Base-by-base conservation (phyloP, 768 basidiomycete species). In the Auricularia sp. region DNA sequence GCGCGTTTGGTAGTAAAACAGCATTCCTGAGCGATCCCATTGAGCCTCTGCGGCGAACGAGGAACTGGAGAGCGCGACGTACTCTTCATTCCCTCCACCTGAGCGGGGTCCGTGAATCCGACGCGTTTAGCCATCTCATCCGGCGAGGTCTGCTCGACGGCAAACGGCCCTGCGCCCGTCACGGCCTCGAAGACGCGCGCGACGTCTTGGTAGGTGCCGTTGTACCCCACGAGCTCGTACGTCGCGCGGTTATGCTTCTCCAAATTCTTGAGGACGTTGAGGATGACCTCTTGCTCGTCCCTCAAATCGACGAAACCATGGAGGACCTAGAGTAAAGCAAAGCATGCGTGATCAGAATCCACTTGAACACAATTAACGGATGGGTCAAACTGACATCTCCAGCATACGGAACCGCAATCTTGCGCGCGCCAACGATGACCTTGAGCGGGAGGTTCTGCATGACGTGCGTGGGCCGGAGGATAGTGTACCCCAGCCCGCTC, bases 401-500 rank as follows among this genome's bases (percentile, higher is more conserved):
- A 2, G 70, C 68, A 66, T 72, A 77, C 0, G 66, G 62, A 14
- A 72, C 67, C 14, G 63, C 65, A 21, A 75, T 62, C 16, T 36
- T 63, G 39, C 68, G 67, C 12, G 69, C 61, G 33, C 72, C 51
- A 36, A 70, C 54, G 36, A 76, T 51, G 43, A 61, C 61, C 16
- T 65, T 51, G 21, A 68, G 62, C 14, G 65, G 36, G 36, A 67
- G 64, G 66, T 76, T 74, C 62, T 77, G 76, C 73, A 76, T 75
- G 64, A 74, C 69, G 33, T 72, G 72, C 10, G 73, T 72, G 14
- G 76, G 75, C 72, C 75, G 66, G 11, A 76, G 71, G 60, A 78
- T 75, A n/a, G 77, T 77, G 66, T 75, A 76, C 54, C 71, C 66
- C 53, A 77, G 39, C 29, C 75, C 74, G 16, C 74, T 74, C 56